Conservation (phyloP, 225 moss, liverwort and hornwort species). For the Ulota crispa region DNA sequence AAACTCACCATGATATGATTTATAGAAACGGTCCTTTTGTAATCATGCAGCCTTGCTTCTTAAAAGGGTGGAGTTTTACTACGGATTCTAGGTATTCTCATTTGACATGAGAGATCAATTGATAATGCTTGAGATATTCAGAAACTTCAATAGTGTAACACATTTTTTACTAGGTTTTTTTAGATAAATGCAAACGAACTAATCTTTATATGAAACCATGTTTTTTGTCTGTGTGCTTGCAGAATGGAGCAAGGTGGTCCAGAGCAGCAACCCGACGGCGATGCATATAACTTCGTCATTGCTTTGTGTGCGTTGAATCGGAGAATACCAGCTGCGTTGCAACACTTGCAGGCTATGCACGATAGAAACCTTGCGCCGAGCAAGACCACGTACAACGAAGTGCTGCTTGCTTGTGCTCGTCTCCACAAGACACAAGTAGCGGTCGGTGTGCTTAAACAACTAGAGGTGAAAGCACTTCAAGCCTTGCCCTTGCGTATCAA, state of each 20-base stretch:
- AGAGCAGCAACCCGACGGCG: constrained; percentile 78
- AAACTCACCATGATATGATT: background rate
- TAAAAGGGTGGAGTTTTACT: background rate
- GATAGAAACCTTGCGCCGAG: constrained; percentile 68
- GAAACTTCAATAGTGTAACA: background rate
- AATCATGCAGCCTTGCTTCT: background rate
- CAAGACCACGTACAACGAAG: constrained; percentile 86
- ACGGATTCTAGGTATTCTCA: background rate
- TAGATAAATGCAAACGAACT: background rate
- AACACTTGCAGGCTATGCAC: constrained; percentile 70
- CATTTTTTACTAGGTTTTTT: background rate
- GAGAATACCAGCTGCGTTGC: constrained; percentile 71
- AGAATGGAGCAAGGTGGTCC: constrained; percentile 83
- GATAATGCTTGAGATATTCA: background rate
- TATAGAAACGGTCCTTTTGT: background rate
- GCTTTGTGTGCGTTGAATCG: constrained; percentile 81
- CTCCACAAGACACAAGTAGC: constrained; percentile 50
- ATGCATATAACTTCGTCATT: constrained; percentile 93
- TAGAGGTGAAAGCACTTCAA: constrained; percentile 55
- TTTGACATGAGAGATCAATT: background rate
- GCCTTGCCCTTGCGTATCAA: background rate
- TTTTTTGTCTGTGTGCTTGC: constrained; percentile 11
- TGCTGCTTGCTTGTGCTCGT: constrained; percentile 71
- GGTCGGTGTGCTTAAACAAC: constrained; percentile 67
- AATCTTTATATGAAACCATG: background rate